Conservation (phyloP, 768 basidiomycete species). For the Boletus vinaceobasis region DNA sequence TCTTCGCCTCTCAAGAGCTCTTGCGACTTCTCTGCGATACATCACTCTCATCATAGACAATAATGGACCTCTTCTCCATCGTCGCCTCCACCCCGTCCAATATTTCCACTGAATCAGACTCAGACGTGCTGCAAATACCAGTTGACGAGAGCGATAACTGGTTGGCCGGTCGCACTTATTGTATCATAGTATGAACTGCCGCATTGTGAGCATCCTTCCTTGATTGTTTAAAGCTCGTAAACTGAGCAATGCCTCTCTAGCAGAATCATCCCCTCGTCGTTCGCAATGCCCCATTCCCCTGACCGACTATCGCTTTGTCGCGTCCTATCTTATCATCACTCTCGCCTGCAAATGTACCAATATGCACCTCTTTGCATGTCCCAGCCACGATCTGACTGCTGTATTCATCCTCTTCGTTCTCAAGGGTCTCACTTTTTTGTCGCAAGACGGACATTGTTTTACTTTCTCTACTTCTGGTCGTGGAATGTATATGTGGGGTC, state of each 20-base stretch:
- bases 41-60: neutral
- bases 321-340: neutral
- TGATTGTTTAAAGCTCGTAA: neutral
- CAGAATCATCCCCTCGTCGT: neutral
- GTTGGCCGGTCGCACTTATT: neutral
- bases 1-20: constrained; percentile 2
- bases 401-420: constrained; percentile 20
- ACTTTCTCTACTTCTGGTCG: neutral
- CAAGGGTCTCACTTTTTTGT: constrained; percentile 5
- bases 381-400: constrained; percentile 9
- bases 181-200: constrained; percentile 8
- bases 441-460: constrained; percentile 14
- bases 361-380: neutral
- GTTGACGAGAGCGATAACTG: neutral
- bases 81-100: neutral
- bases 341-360: constrained; percentile 1
- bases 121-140: constrained; percentile 7
- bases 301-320: neutral
- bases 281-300: neutral
- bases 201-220: constrained; percentile 10
- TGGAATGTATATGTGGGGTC: constrained; percentile 6
- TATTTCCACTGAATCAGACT: constrained; percentile 38
- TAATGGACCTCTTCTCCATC: constrained; percentile 20
- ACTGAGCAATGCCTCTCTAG: neutral
- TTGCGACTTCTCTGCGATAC: constrained; percentile 7